phyloP scores from a whole-genome alignment of 805 yeast species.

The Ogataea sp. region DNA sequence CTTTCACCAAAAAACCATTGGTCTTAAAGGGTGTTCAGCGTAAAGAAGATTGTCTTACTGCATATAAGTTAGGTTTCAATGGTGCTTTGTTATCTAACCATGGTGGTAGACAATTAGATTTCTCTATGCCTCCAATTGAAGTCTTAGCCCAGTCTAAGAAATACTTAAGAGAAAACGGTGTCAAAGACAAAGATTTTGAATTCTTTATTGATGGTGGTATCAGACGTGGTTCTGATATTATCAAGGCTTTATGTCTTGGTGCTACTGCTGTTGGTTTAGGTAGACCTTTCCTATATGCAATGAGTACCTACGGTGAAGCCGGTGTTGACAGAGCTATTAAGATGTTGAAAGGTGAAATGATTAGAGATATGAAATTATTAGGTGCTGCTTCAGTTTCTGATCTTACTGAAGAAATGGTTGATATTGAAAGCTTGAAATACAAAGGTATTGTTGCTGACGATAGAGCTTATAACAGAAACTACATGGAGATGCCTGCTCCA shows the following conservation, averaged over 20 bases:
- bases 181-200: constrained; percentile 37
- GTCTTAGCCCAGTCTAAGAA: constrained; percentile 49
- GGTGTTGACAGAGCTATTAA: constrained; percentile 64
- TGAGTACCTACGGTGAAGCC: constrained; percentile 71
- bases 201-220: constrained; percentile 36
- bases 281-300: constrained; percentile 67
- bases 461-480: constrained; percentile 42
- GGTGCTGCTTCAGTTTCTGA: constrained; percentile 48
- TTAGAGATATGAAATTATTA: constrained; percentile 56
- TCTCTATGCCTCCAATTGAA: constrained; percentile 52
- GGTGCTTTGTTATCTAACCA: constrained; percentile 68
- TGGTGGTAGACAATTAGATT: constrained; percentile 69
- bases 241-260: constrained; percentile 35
- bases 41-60: constrained; percentile 54
- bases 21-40: constrained; percentile 60
- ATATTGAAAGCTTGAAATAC: constrained; percentile 22
- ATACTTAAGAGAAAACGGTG: constrained; percentile 29
- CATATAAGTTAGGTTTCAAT: constrained; percentile 48
- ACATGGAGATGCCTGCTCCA: constrained; percentile 39
- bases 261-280: constrained; percentile 58
- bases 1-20: constrained; percentile 37
- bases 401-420: constrained; percentile 33
- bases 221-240: constrained; percentile 33
- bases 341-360: constrained; percentile 51
- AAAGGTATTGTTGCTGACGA: constrained; percentile 36